phyloP scores from a whole-genome alignment of 306 rosid species.

The Trifolium fragiferum region DNA sequence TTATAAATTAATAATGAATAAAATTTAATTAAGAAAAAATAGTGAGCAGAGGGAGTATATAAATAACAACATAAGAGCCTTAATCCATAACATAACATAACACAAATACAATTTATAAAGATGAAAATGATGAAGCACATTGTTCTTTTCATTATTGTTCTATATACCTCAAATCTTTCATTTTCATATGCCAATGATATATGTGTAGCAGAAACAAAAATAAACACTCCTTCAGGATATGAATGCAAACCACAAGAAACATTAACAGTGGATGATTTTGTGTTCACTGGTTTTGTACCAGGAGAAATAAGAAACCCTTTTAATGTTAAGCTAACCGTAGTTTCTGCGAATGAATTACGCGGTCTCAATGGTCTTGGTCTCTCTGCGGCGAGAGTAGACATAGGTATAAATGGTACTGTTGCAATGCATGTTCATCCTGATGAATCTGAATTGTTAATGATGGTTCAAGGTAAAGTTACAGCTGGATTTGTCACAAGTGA shows the following conservation, averaged over 20 bases:
- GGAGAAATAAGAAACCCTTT: neutral
- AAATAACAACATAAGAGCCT: no score
- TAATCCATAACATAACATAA: no score
- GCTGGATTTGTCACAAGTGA: neutral
- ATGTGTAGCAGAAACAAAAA: neutral
- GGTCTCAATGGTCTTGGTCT: neutral
- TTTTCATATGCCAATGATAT: neutral
- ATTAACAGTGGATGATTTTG: neutral
- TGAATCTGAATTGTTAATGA: neutral
- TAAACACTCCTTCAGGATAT: conserved; percentile 11
- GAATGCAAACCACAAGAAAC: neutral
- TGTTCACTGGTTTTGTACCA: neutral
- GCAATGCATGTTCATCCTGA: neutral
- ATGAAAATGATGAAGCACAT: no score
- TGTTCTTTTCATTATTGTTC: no score
- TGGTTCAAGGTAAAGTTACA: neutral
- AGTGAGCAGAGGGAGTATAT: no score
- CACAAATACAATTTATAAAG: no score
- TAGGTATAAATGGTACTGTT: neutral
- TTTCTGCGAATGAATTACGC: neutral
- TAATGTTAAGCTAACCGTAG: neutral
- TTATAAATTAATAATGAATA: no score
- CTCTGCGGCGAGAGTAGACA: neutral
- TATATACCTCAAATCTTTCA: no score
- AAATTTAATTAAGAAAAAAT: no score